phyloP scores from a whole-genome alignment of 139 green algal species.

The Chlorokybus atmophyticus region DNA sequence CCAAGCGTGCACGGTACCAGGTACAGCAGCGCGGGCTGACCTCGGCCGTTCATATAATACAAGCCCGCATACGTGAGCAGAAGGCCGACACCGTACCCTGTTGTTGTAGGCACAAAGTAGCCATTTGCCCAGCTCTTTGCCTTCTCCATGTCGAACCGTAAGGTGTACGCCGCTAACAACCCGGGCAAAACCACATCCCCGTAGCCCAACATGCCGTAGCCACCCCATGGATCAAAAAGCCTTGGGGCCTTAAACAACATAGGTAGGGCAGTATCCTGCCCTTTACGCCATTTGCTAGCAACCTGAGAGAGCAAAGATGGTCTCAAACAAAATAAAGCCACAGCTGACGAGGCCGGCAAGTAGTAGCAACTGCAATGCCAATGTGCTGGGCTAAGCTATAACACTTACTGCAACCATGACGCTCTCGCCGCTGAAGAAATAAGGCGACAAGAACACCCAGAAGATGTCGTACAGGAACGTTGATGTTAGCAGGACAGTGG shows the following conservation, averaged over 20 bases:
- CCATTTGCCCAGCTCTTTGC: background rate
- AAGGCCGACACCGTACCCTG: slow-evolving; percentile 49
- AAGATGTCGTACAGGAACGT: slow-evolving; percentile 77
- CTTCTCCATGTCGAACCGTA: background rate
- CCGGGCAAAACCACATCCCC: slow-evolving; percentile 68
- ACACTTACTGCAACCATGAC: slow-evolving; percentile 74
- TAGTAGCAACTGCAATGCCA: no score
- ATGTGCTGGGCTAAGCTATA: no score
- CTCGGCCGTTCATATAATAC: slow-evolving; percentile 34
- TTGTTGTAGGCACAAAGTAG: slow-evolving; percentile 1
- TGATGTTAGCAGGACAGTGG: slow-evolving; percentile 55
- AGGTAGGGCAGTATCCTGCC: no score
- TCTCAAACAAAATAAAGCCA: no score
- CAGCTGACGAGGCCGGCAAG: no score
- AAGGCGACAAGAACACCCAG: slow-evolving; percentile 86
- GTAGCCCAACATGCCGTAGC: slow-evolving; percentile 42
- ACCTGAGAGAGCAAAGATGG: no score
- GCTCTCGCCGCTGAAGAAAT: slow-evolving; percentile 46
- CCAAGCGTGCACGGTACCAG: slow-evolving; percentile 76
- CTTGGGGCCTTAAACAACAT: slow-evolving; percentile 72
- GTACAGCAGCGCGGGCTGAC: slow-evolving; percentile 88
- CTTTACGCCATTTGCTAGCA: no score
- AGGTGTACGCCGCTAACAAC: slow-evolving; percentile 42
- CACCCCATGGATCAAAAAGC: slow-evolving; percentile 20
- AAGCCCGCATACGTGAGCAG: slow-evolving; percentile 64